Base-by-base conservation (phyloP, 2,329 filamentous ascomycete genomes). In the Colletotrichum coccodes region DNA sequence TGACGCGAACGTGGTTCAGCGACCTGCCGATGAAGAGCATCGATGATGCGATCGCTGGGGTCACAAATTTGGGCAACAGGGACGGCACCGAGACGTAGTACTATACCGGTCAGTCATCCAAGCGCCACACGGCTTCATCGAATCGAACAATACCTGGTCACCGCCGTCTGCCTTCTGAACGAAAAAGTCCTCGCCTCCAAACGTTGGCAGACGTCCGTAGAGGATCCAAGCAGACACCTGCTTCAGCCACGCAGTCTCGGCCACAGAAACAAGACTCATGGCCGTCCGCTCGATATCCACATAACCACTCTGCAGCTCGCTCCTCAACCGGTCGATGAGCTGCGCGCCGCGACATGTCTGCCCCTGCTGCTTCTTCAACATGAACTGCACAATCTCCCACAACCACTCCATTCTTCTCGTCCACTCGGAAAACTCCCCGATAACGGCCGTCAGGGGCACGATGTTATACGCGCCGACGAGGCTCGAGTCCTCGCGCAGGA, bases 391-490 rank as follows among this genome's bases (percentile, higher is more conserved):
- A 54, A 95, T 82, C 36, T 89, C 86, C 90, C 92, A 93, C 23
- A 98, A 85, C 94, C 95, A 98, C 74, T 95, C 91, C 84, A 98
- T 88, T 40, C 91, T 86, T 73, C 94, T 88, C 53, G 88, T 92
- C 95, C 95, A 98, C 49, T 89, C 91, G n/a, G 92, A 90, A 75
- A 98, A 98, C 75, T 96, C 92, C 6, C 87, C 88, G 32, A 97
- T 90, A 23, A 98, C 87, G 2, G 91, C 91, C 57, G 96, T 97
- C 73, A 99, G 81, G 3, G 96, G 95, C 26, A 98, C 95, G 71
- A 97, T 97, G 70, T 95, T 92, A 78, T 98, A 97, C 1, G 93
- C 95, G 47, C 95, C 95, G 1, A 98, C 95, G 67, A 93, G 89
- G 7, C 85, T 88, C 2, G 94, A 87, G 82, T 98, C 94, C 74